Evolutionary conservation across 2,329 filamentous ascomycete species (phyloP).

Genomic region (Beauveria australis): DNA sequence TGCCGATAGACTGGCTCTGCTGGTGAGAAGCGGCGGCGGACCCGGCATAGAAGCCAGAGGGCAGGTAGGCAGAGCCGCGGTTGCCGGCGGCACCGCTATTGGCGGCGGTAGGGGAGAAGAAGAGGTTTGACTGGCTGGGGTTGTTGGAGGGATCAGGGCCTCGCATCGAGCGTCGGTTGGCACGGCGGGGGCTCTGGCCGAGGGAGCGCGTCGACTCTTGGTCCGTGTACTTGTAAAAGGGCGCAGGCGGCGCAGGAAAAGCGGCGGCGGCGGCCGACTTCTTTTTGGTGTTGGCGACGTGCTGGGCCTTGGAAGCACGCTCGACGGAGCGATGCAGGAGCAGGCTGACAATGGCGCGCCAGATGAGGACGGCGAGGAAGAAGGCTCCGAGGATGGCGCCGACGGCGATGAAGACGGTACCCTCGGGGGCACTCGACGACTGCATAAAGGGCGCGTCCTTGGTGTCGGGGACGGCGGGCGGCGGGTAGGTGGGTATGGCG

Average conservation of each 20-base stretch:
- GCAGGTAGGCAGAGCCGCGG: conserved; percentile 73
- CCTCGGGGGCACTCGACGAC: conserved; percentile 74
- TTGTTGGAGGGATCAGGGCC: conserved; percentile 46
- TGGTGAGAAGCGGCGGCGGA: conserved; percentile 39
- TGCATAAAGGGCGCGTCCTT: conserved; percentile 86
- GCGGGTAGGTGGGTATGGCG: conserved; percentile 51
- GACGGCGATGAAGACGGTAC: conserved; percentile 92
- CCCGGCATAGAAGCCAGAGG: conserved; percentile 81
- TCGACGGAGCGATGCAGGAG: conserved; percentile 87
- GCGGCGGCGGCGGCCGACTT: conserved; percentile 28
- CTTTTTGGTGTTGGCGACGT: conserved; percentile 58
- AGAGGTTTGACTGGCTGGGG: conserved; percentile 63
- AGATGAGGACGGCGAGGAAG: conserved; percentile 71
- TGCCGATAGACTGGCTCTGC: conserved; percentile 47
- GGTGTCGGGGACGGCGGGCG: conserved; percentile 73
- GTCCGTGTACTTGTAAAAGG: conserved; percentile 59
- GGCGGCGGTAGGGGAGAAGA: conserved; percentile 89
- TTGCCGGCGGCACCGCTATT: conserved; percentile 54
- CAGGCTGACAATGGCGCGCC: conserved; percentile 83
- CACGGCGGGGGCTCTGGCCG: conserved; percentile 31
- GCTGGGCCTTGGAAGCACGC: conserved; percentile 70
- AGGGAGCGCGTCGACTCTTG: conserved; percentile 47
- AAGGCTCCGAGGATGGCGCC: conserved; percentile 81
- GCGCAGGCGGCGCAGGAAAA: conserved; percentile 48
- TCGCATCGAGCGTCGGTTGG: conserved; percentile 42